A percentile compares a stretch with the other conserved stretches of the same genome.
Evolutionary conservation across 257 asterid genomes (phyloP).

Genomic region (Solanum lycopersicoides): DNA sequence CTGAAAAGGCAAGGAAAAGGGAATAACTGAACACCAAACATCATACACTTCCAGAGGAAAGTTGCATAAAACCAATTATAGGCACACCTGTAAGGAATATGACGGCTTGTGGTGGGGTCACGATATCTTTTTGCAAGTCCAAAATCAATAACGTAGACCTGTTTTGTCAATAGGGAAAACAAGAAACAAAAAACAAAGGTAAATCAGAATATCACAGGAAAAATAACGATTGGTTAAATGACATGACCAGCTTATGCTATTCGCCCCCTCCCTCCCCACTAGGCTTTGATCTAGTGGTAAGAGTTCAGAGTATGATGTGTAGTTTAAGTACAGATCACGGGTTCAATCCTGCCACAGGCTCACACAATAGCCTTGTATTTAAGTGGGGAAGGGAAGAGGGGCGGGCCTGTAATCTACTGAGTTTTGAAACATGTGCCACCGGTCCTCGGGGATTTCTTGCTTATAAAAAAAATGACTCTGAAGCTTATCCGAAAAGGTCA

Average conservation of each 20-base stretch:
- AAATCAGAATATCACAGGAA: neutral
- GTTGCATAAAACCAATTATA: neutral
- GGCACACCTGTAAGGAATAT: slow-evolving; percentile 70
- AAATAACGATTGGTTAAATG: neutral
- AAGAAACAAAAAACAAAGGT: neutral
- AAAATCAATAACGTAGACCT: slow-evolving; percentile 79
- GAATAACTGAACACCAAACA: neutral
- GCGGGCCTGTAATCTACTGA: neutral
- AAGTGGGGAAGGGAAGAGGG: neutral
- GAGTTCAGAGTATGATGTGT: neutral
- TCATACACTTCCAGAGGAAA: neutral
- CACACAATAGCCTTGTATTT: neutral
- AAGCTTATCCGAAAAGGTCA: neutral
- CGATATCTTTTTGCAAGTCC: slow-evolving; percentile 91
- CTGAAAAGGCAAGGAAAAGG: neutral
- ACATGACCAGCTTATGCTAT: neutral
- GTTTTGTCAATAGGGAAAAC: neutral
- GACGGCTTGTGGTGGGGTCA: slow-evolving; percentile 62
- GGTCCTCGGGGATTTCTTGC: neutral
- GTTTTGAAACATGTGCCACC: neutral
- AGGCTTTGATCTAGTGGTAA: neutral
- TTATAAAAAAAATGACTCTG: neutral
- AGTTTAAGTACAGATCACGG: neutral
- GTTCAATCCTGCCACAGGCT: neutral
- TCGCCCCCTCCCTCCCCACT: neutral